These are phyloP conservation scores for Acacia concinna DNA, from an alignment of 331 rosid species.

Conservation along the genomic window DNA sequence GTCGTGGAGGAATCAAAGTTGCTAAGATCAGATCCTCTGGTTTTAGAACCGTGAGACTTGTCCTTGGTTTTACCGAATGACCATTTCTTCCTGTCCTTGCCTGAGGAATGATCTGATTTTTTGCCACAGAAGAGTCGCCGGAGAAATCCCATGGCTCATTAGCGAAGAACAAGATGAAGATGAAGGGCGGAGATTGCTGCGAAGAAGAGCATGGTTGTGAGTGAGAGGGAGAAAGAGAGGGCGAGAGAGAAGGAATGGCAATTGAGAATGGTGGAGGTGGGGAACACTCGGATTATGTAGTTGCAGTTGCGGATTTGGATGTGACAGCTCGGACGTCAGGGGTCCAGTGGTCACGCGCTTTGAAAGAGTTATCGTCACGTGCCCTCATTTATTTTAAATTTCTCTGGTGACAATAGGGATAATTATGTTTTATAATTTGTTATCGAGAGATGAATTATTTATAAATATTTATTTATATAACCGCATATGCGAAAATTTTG, in stretches of 20 bases:
- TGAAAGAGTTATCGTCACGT: not conserved
- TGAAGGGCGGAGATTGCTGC: not conserved
- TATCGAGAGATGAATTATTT: too few species aligned
- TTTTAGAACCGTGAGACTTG: slow-evolving; percentile 6
- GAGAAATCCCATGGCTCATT: slow-evolving; percentile 76
- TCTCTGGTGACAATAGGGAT: not conserved
- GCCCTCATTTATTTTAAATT: not conserved
- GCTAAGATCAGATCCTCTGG: not conserved
- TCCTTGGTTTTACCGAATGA: slow-evolving; percentile 28
- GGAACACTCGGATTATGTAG: slow-evolving; percentile 20
- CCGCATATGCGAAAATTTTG: too few species aligned
- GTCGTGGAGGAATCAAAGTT: slow-evolving; percentile 21
- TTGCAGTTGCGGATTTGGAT: slow-evolving; percentile 15
- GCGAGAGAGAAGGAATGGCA: not conserved
- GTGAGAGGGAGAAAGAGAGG: not conserved
- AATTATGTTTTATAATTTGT: too few species aligned
- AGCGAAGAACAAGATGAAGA: not conserved
- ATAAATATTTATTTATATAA: too few species aligned
- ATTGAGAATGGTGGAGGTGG: not conserved
- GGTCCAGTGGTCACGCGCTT: not conserved
- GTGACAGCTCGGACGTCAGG: not conserved
- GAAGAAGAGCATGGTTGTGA: not conserved
- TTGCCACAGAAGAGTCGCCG: slow-evolving; percentile 67
- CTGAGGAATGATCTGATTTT: slow-evolving; percentile 21
- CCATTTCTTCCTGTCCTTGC: slow-evolving; percentile 42